Evolutionary conservation across 305 asterid species (phyloP), one percentile per base, ranked within the genome.

Genomic region (Coffea humblotiana): DNA sequence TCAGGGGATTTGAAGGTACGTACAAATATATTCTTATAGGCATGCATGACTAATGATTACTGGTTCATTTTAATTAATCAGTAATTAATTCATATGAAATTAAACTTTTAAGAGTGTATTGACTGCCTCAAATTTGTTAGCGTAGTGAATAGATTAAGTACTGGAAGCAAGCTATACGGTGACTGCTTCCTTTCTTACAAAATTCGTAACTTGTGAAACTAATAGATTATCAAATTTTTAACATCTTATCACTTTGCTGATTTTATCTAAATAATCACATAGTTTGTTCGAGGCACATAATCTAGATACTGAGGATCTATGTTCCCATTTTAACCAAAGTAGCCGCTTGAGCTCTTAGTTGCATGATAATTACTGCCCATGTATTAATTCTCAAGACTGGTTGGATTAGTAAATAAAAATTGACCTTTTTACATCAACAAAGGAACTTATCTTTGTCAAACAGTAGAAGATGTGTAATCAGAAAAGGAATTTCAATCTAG

Each of bases 1-100:
- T 81, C 94, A 92, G 97, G 90, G 77, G 97, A 90, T 81, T 85
- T 92, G 76, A 92, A 91, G 98, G 98, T 94, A 73, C 70, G 85
- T 47, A 35, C 43, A 21, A 2, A 21, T 58, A 19, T 58, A 58
- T 58, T 19, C 64, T 58, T 19, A 58, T 6, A 14, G 78, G 23
- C 47, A 35, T 72, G 45, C 25, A 45, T 21, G 65, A 3, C 67
- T 19, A 56, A 23, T 37, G 40, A 72, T 19, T 40, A 32, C 48
- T 25, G 13, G 27, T 72, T 73, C 65, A 73, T 65, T 29, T 29
- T 49, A 47, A 21, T 6, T 2, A 37, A 16, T 35, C 56, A 6
- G 58, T 75, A 2, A 37, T 54, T 19, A 74, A 52, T 9, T 47
- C 51, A 40, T n/a, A 18, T 54, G 12, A 5, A 48, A 32, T 74